Evolutionary conservation across 2,329 filamentous ascomycete genomes (phyloP), one percentile per base, ranked within the genome.

Genomic region (Ilyonectria sp.): DNA sequence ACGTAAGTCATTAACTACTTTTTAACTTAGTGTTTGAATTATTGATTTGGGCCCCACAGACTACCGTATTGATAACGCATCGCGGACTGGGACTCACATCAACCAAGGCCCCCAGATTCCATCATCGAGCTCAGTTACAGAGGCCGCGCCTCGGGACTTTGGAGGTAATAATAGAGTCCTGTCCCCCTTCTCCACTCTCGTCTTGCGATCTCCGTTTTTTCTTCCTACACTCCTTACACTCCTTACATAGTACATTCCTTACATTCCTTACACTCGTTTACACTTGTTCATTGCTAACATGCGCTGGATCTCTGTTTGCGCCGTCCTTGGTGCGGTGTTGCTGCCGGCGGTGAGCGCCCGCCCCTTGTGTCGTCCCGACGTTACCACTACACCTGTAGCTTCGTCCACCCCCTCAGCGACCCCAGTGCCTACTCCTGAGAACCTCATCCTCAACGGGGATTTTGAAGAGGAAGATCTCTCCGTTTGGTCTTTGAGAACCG

Each of bases 261-360:
- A 33, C 10, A 19, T 35, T 47, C 29, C 9, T 57, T 9, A 35
- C 49, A 19, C 29, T 31, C 23, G n/a, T 46, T 49, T 23, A 49
- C 50, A 31, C n/a, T 71, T 60, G 35, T 68, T 69, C 52, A 67
- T 8, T 11, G 31, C 19, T 60, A 69, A 9, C 15, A 73, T 73
- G 71, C 71, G 71, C 29, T 73, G 63, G 37, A 4, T 47, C n/a
- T 70, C 71, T 31, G 13, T 73, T 7, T 68, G 52, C 13, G 33
- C 64, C 11, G 6, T 67, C 2, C 52, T 73, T 3, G 54, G 69
- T 6, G 69, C 67, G 1, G 60, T 50, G 1, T 8, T 71, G 43
- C 19, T 72, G 15, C 68, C 65, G 0, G 61, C 60, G 0, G 53
- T 15, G 3, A 69, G 15, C 4, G 67, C 67, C 13, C 44, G 50